Conservation (phyloP, 805 yeast genomes). For the Schizosaccharomyces pombe region DNA sequence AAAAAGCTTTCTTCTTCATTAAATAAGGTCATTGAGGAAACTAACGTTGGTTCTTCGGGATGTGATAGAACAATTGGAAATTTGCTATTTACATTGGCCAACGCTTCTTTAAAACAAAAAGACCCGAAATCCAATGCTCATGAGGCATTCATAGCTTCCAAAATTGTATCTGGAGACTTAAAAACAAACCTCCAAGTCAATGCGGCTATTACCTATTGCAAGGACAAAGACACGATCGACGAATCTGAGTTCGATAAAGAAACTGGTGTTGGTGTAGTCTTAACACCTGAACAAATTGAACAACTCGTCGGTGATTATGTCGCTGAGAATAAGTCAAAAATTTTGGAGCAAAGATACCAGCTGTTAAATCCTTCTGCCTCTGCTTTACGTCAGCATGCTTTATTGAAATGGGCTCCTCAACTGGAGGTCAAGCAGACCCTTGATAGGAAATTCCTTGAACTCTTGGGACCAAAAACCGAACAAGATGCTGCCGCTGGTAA, state of each 20-base stretch:
- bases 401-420: conserved; percentile 82
- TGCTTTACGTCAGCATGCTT: conserved; percentile 46
- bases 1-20: conserved; percentile 59
- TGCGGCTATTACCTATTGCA: conserved; percentile 33
- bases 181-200: conserved; percentile 44
- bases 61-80: conserved; percentile 39
- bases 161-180: conserved; percentile 40
- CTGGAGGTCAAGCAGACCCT: conserved; percentile 65
- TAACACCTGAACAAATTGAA: conserved; percentile 43
- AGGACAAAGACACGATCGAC: conserved; percentile 23
- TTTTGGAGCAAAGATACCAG: conserved; percentile 54
- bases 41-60: conserved; percentile 14
- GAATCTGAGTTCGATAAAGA: conserved; percentile 29
- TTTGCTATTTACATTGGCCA: conserved; percentile 41
- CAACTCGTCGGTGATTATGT: conserved; percentile 36
- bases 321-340: conserved; percentile 30
- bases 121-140: conserved; percentile 15
- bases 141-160: conserved; percentile 31
- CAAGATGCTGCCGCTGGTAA: conserved; percentile 30
- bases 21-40: conserved; percentile 30
- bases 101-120: conserved; percentile 16
- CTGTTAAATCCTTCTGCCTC: conserved; percentile 56
- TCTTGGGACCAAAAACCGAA: conserved; percentile 88
- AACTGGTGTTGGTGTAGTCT: conserved; percentile 45
- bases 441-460: conserved; percentile 46